These are phyloP conservation scores for Fusarium oligoseptatum DNA, from an alignment of 2,329 filamentous ascomycete genomes.

Conservation along the genomic window DNA sequence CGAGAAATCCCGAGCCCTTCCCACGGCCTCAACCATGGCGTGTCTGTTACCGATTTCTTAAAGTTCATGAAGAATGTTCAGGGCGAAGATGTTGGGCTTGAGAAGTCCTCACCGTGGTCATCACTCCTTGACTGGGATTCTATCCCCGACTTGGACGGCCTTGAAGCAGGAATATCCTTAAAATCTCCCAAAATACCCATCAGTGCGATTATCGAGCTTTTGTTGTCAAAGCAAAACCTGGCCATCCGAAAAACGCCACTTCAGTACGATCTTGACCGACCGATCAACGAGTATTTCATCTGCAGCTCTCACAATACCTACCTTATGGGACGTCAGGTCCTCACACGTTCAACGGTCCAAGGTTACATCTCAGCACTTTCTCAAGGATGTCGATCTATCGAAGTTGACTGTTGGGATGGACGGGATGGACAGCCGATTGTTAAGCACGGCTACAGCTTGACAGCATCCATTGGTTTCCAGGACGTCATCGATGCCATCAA, in stretches of 20 bases:
- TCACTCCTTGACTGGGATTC: background rate
- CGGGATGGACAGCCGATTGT: constrained; percentile 23
- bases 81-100: background rate
- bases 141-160: background rate
- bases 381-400: constrained; percentile 22
- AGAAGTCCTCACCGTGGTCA: fast-evolving
- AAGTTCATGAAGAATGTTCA: background rate
- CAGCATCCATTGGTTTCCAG: constrained; percentile 17
- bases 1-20: background rate
- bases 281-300: constrained; percentile 32
- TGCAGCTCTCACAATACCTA: constrained; percentile 35
- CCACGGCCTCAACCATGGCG: fast-evolving
- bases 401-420: constrained; percentile 31
- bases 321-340: constrained; percentile 20
- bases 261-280: background rate
- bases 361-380: constrained; percentile 19
- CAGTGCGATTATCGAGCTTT: background rate
- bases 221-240: background rate
- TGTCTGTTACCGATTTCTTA: fast-evolving
- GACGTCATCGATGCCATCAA: constrained; percentile 8
- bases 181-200: fast-evolving
- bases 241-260: background rate
- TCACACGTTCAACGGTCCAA: constrained; percentile 12
- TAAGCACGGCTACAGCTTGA: constrained; percentile 33
- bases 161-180: background rate